Percentiles rank a stretch among this genome's conserved stretches.
phyloP scores from a whole-genome alignment of 202 grass and related monocot species.

The Panicum hallii region DNA sequence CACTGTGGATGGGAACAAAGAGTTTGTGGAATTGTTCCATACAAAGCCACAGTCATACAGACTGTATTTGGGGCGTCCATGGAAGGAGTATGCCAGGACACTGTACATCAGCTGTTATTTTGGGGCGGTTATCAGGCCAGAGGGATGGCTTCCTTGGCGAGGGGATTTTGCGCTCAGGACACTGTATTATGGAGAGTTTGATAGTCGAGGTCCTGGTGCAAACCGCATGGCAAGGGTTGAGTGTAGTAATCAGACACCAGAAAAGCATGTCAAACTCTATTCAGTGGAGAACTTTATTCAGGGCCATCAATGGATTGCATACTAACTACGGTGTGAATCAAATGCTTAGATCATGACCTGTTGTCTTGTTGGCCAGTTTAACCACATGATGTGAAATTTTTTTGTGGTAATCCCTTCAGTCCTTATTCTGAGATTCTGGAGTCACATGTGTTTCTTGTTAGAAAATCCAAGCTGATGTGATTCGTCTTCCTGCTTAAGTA shows the following conservation, averaged over 20 bases:
- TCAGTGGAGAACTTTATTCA: constrained; percentile 88
- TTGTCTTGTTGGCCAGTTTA: constrained; percentile 1
- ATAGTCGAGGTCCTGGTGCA: constrained; percentile 72
- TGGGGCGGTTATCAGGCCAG: constrained; percentile 63
- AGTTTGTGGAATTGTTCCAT: constrained; percentile 56
- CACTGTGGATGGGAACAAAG: constrained; percentile 57
- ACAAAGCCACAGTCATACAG: constrained; percentile 59
- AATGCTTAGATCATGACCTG: constrained; percentile 22
- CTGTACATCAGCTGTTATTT: constrained; percentile 72
- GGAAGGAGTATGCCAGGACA: constrained; percentile 84
- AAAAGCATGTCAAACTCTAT: constrained; percentile 59
- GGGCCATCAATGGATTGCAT: constrained; percentile 65
- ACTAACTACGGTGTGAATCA: neutral
- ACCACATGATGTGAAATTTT: neutral
- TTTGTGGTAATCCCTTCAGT: neutral
- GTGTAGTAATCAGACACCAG: constrained; percentile 71
- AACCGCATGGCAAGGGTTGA: constrained; percentile 64
- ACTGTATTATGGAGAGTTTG: constrained; percentile 80
- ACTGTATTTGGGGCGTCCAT: constrained; percentile 83
- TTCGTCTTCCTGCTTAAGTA: neutral
- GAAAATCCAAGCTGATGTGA: constrained; percentile 1
- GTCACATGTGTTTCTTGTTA: constrained; percentile 11
- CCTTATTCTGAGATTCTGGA: neutral
- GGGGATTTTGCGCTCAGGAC: constrained; percentile 71
- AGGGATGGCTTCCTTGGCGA: constrained; percentile 83